A percentile compares a stretch with the other conserved stretches of the same genome.
Conservation (phyloP, 225 moss, liverwort and hornwort species). For the Pseudoscleropodium purum region DNA sequence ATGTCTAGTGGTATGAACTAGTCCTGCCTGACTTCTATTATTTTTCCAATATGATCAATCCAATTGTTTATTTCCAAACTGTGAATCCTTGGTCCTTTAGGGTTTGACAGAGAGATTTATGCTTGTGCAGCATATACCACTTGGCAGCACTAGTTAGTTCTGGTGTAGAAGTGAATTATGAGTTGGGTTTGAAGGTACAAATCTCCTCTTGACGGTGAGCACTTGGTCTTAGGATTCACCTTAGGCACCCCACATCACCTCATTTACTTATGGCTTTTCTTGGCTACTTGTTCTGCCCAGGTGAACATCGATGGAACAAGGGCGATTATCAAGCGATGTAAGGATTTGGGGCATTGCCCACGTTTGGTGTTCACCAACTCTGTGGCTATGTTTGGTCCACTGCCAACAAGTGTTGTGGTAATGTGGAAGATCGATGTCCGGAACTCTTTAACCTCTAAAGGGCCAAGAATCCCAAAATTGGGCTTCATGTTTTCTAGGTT, state of each 20-base stretch:
- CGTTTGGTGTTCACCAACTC: conserved; percentile 52
- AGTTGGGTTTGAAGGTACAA: conserved; percentile 37
- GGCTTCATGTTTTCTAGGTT: neutral
- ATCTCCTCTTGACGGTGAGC: neutral
- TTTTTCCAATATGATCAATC: neutral
- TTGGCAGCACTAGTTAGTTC: conserved; percentile 43
- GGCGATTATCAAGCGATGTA: conserved; percentile 50
- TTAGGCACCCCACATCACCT: neutral
- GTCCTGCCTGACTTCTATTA: neutral
- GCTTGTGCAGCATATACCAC: conserved; percentile 42
- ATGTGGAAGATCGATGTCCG: neutral
- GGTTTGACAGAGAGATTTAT: neutral
- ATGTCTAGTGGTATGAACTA: neutral
- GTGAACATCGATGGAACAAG: conserved; percentile 41
- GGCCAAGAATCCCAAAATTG: neutral
- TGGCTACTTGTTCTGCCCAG: conserved; percentile 3
- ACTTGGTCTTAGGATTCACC: neutral
- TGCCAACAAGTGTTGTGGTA: conserved; percentile 41
- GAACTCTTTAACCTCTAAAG: neutral
- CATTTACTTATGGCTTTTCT: neutral
- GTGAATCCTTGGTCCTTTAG: too few species aligned
- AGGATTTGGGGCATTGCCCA: conserved; percentile 45
- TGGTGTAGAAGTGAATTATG: conserved; percentile 42
- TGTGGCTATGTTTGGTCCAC: conserved; percentile 49
- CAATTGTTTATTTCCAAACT: too few species aligned